Percentiles rank a stretch among this genome's conserved stretches.
Evolutionary conservation across 2,329 filamentous ascomycete genomes (phyloP).

Genomic region (Penicillium corylophilum): DNA sequence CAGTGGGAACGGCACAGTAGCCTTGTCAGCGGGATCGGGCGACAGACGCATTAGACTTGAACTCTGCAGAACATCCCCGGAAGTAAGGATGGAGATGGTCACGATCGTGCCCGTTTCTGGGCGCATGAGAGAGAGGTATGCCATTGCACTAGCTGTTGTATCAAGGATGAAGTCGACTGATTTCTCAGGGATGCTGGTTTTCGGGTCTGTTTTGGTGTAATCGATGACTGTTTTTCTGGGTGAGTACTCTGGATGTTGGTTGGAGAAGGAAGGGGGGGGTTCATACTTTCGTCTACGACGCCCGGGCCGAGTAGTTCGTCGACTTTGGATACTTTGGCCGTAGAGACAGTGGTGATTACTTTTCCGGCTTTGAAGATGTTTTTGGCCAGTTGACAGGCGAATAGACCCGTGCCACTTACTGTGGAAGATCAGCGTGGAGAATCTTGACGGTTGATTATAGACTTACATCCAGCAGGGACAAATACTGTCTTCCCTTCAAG

Average conservation of each 20-base stretch:
- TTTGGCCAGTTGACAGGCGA: conserved; percentile 51
- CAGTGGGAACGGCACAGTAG: conserved; percentile 25
- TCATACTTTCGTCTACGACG: conserved; percentile 45
- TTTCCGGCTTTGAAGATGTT: conserved; percentile 52
- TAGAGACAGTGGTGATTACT: conserved; percentile 55
- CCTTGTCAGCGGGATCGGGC: conserved; percentile 8
- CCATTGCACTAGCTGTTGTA: conserved; percentile 45
- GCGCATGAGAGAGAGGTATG: conserved; percentile 44
- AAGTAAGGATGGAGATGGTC: conserved; percentile 35
- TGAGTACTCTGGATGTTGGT: background rate
- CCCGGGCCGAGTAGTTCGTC: conserved; percentile 43
- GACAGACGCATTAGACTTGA: conserved; percentile 23
- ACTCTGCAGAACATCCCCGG: conserved; percentile 33
- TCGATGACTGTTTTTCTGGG: conserved; percentile 41
- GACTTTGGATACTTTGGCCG: conserved; percentile 50
- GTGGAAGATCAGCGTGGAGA: background rate
- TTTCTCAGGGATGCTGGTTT: conserved; percentile 39
- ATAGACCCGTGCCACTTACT: conserved; percentile 49
- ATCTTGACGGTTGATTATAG: background rate
- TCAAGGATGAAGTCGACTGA: conserved; percentile 54
- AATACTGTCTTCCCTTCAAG: conserved; percentile 54
- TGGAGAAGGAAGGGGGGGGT: background rate
- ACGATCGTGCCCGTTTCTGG: conserved; percentile 34
- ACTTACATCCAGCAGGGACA: conserved; percentile 46
- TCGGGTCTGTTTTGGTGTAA: conserved; percentile 47